These are phyloP conservation scores for Trichosporon faecale DNA, from an alignment of 1,284 basidiomycete genomes.

Conservation along the genomic window DNA sequence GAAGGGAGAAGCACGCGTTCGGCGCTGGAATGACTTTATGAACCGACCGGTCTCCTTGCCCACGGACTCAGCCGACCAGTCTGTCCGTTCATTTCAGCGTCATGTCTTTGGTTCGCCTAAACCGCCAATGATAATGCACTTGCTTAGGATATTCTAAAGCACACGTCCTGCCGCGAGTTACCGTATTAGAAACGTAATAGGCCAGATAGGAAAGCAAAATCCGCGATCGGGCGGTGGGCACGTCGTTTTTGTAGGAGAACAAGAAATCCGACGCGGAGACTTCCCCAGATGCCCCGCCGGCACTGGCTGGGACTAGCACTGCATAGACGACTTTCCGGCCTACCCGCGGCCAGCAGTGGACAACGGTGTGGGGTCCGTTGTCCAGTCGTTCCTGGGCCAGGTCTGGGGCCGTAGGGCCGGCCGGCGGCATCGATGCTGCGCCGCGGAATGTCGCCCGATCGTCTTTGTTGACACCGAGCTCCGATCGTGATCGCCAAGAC, in stretches of 20 bases:
- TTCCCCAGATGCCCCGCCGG: background rate
- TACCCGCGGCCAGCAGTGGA: background rate
- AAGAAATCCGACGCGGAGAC: background rate
- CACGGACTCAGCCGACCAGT: background rate
- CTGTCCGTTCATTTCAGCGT: background rate
- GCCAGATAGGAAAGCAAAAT: background rate
- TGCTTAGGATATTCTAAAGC: background rate
- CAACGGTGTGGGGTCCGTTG: background rate
- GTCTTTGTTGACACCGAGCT: background rate
- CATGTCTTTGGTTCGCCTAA: background rate
- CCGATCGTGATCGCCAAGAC: background rate
- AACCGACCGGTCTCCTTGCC: background rate
- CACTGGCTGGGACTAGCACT: background rate
- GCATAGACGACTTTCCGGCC: background rate
- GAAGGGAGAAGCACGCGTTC: background rate
- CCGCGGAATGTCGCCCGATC: background rate
- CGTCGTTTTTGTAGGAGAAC: background rate
- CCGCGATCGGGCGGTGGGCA: slow-evolving; percentile 4
- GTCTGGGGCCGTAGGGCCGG: background rate
- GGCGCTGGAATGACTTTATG: background rate
- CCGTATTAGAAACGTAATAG: background rate
- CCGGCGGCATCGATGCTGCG: background rate
- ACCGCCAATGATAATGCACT: background rate
- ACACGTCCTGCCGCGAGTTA: background rate
- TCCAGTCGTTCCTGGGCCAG: background rate